phyloP scores from a whole-genome alignment of 306 rosid species.

The Sechiopsis laciniata region DNA sequence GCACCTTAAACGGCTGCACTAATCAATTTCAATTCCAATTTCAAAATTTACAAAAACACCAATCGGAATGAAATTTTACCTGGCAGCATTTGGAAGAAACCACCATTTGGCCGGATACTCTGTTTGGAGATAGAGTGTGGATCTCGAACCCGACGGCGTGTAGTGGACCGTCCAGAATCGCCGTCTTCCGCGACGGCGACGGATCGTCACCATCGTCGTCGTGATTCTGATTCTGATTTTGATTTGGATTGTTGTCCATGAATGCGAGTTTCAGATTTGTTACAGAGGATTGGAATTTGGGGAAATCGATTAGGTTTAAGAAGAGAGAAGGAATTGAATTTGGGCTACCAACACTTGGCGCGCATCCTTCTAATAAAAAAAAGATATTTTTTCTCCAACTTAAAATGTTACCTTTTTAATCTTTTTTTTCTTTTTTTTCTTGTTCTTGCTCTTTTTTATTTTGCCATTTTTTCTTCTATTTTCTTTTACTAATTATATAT shows the following conservation, averaged over 20 bases:
- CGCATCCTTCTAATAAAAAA: too few species aligned
- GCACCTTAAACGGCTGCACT: slow-evolving; percentile 76
- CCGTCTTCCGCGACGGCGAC: slow-evolving; percentile 16
- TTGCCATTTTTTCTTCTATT: too few species aligned
- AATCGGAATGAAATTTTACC: background rate
- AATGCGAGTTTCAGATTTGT: background rate
- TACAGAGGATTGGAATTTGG: background rate
- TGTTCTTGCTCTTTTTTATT: too few species aligned
- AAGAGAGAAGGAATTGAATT: background rate
- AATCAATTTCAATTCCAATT: background rate
- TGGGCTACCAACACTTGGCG: too few species aligned
- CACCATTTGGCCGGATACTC: slow-evolving; percentile 57
- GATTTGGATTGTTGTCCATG: background rate
- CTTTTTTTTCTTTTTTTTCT: too few species aligned
- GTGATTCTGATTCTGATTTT: background rate
- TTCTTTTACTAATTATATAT: too few species aligned
- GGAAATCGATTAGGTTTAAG: background rate
- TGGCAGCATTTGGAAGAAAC: slow-evolving; percentile 50
- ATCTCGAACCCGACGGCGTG: slow-evolving; percentile 54
- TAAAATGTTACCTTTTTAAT: too few species aligned
- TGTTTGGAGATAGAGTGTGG: slow-evolving; percentile 42
- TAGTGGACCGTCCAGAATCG: slow-evolving; percentile 49
- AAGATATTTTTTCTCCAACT: too few species aligned
- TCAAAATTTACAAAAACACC: background rate
- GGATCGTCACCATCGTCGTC: background rate